A percentile compares a stretch with the other conserved stretches of the same genome.
phyloP scores from a whole-genome alignment of 164 flowering plant species.

The Cinnamomum chago region DNA sequence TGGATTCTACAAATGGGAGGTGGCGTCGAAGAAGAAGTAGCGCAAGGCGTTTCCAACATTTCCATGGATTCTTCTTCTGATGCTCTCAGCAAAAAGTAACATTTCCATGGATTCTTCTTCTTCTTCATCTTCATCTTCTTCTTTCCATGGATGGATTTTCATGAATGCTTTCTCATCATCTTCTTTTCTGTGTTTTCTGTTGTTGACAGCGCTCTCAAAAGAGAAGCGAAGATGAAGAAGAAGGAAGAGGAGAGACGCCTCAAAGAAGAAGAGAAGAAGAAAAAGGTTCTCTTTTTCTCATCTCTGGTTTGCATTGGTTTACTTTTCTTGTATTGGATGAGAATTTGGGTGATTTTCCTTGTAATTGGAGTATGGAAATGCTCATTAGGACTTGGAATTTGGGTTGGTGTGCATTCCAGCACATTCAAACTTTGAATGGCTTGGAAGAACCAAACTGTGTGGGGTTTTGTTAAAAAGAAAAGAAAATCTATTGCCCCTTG shows the following conservation, averaged over 20 bases:
- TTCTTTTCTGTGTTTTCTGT: background rate
- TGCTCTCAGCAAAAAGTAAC: slow-evolving; percentile 50
- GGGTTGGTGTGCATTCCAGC: too few relatives aligned
- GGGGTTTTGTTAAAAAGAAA: background rate
- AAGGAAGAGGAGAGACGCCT: slow-evolving; percentile 56
- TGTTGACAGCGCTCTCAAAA: slow-evolving; percentile 49
- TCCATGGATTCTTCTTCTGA: slow-evolving; percentile 24
- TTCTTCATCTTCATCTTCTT: background rate
- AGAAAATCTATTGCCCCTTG: background rate
- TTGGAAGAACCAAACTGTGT: too few relatives aligned
- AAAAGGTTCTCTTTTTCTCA: slow-evolving; percentile 13
- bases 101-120: background rate
- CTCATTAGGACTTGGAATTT: too few relatives aligned
- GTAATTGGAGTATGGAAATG: background rate
- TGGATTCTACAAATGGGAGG: background rate
- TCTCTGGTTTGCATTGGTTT: background rate
- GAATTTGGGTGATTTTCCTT: background rate
- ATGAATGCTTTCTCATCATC: background rate
- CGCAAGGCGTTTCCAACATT: slow-evolving; percentile 23
- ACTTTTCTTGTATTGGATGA: background rate
- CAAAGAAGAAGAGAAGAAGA: slow-evolving; percentile 49
- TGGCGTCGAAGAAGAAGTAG: slow-evolving; percentile 26
- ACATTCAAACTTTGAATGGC: too few relatives aligned
- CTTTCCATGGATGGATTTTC: background rate
- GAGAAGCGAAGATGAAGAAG: slow-evolving; percentile 48